Base-by-base conservation (phyloP, 306 rosid species). In the Pterocarpus santalinus region DNA sequence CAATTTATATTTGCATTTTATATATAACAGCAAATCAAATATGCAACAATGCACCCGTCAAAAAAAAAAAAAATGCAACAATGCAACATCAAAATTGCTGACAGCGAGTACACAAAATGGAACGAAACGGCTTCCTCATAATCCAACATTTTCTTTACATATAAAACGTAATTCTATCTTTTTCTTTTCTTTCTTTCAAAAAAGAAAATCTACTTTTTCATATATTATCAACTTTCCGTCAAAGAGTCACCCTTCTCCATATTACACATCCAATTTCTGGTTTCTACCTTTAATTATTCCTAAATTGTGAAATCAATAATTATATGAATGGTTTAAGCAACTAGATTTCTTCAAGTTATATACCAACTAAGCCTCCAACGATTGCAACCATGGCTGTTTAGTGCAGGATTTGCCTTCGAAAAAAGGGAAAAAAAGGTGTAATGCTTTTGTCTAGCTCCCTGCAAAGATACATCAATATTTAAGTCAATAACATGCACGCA, bases 261-360 rank as follows among this genome's bases (percentile, higher is more conserved):
- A 79, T 66, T 78, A 84, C 72, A 68, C 35, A 67, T 79, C 78
- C 44, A 82, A 69, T 13, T 65, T 61, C 34, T 33, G 17, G 14
- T 12, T 63, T 69, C 78, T 56, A 72, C 57, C 81, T 72, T 2
- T 62, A 41, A 66, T 68, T 61, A 53, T 75, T 51, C 36, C 75
- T 68, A 39, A 72, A 61, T 4, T 33, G 14, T 69, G 56, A 80
- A 80, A 84, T 33, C 12, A 79, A 84, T 51, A 63, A 57, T 30
- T 36, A 74, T 73, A 67, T 36, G 52, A 79, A 83, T 71, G 67
- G 67, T 36, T 60, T 81, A 4, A 34, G 38, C 65, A 22, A 34
- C 51, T 30, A 32, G 7, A 72, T 15, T 32, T 75, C 34, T 76
- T 4, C 8, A 44, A 5, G 39, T 6, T 11, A 41, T 6, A 44